Conservation (phyloP, 2,329 filamentous ascomycete genomes). For the Fusarium xylarioides region DNA sequence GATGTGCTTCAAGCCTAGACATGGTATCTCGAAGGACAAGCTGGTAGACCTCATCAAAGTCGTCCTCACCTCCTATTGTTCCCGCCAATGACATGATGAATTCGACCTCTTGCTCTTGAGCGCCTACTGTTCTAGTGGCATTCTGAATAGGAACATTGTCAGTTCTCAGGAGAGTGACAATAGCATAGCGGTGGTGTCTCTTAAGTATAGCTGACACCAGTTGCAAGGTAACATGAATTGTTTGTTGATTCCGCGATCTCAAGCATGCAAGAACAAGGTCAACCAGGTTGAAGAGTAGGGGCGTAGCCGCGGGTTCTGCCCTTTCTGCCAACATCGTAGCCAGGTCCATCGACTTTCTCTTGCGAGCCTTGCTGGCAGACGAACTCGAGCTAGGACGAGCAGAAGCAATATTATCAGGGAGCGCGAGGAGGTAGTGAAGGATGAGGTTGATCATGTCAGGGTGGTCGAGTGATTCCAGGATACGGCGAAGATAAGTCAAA, state of each 20-base stretch:
- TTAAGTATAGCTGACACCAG: conserved; percentile 86
- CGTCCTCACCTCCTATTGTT: conserved; percentile 73
- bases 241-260: conserved; percentile 85
- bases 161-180: conserved; percentile 77
- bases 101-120: conserved; percentile 78
- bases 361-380: conserved; percentile 73
- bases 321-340: conserved; percentile 81
- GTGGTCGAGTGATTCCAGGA: conserved; percentile 90
- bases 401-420: conserved; percentile 66
- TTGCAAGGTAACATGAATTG: conserved; percentile 87
- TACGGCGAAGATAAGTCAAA: conserved; percentile 88
- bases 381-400: conserved; percentile 54
- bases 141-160: conserved; percentile 64
- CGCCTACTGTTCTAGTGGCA: conserved; percentile 73
- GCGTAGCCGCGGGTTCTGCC: conserved; percentile 77
- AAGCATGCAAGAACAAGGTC: conserved; percentile 90
- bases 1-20: conserved; percentile 74
- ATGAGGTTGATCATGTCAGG: conserved; percentile 95
- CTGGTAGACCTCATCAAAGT: conserved; percentile 78
- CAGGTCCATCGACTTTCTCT: conserved; percentile 89
- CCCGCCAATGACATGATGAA: conserved; percentile 74
- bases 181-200: conserved; percentile 87
- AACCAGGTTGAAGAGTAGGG: conserved; percentile 89
- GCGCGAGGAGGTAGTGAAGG: conserved; percentile 87
- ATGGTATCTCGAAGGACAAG: conserved; percentile 76